Evolutionary conservation across 306 rosid genomes (phyloP), one percentile per base, ranked within the genome.

Genomic region (Castanospermum australe): DNA sequence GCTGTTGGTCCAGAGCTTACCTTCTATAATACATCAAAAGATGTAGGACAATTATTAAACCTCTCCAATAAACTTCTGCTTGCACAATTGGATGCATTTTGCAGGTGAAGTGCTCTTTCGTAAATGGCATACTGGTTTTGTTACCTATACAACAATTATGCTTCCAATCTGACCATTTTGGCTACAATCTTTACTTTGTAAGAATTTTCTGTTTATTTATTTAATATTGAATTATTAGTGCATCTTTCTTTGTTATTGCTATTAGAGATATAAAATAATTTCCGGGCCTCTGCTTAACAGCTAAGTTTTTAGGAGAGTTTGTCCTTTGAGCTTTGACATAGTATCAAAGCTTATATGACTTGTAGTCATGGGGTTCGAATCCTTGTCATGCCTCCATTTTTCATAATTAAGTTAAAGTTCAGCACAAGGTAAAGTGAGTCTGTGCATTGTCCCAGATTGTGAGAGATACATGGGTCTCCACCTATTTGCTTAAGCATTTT

Each of bases 1-100:
- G 91, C 92, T 81, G 84, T 95, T 75, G 96, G 97, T 33, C 99
- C 98, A 24, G 99, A 90, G 89, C 94, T 95, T 76, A 91, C 97
- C 35, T 95, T 95, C 79, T 91, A 90, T 78, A 92, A 87, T 83
- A 84, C 94, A 42, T 88, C 99, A 33, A 86, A 87, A 81, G 90
- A 90, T 82, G 87, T 89, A 14, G 97, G 92, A 67, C 89, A 86
- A 63, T 85, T 87, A 32, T 82, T 57, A 59, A 52, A 85, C 76
- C 90, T 91, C 77, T 87, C 94, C 22, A 93, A 93, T 83, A 91
- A 95, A 85, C 92, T 95, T 81, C 79, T 95, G 82, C 97, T 91
- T 74, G 96, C 91, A 24, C 92, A 93, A 73, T 81, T 95, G 93
- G 99, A 95, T 89, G 92, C 88, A 69, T 92, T 88, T 85, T 90